Evolutionary conservation across 805 yeast species (phyloP).

Genomic region (Cyberlindnera nakhonratchasimensis): DNA sequence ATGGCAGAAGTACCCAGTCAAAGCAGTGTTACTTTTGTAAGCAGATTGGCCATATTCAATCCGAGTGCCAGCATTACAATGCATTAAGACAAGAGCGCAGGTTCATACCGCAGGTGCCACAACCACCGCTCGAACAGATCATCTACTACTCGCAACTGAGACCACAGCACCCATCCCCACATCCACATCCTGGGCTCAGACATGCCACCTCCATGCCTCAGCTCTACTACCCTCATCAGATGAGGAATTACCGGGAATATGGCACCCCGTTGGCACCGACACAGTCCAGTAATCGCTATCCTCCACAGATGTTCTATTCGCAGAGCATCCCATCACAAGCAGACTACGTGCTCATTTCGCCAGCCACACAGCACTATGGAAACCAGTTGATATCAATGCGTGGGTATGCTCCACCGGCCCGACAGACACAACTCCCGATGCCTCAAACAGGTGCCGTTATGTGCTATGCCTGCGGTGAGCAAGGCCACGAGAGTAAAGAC

Average conservation of each 20-base stretch:
- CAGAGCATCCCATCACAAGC: background rate
- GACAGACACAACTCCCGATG: background rate
- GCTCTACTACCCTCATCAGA: background rate
- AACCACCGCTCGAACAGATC: slow-evolving; percentile 4
- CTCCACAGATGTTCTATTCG: background rate
- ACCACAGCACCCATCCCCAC: background rate
- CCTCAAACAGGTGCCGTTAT: background rate
- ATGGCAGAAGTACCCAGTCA: slow-evolving; percentile 17
- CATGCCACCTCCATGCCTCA: background rate
- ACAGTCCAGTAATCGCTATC: too few relatives aligned
- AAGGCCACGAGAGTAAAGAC: slow-evolving; percentile 18
- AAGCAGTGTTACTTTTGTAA: slow-evolving; percentile 32
- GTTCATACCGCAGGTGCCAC: slow-evolving; percentile 1
- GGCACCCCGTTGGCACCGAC: background rate
- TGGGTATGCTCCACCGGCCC: slow-evolving; percentile 1
- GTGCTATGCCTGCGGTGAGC: slow-evolving; percentile 18
- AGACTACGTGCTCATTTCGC: background rate
- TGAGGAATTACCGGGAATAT: background rate
- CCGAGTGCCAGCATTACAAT: slow-evolving; percentile 25
- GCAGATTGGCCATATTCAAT: slow-evolving; percentile 30
- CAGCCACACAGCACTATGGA: slow-evolving; percentile 13
- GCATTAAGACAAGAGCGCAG: slow-evolving; percentile 1
- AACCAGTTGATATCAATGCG: slow-evolving; percentile 10
- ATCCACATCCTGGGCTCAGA: background rate
- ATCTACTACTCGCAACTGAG: slow-evolving; percentile 9